Base-by-base conservation (phyloP, 345 rosid genomes). In the Aquilaria yunnanensis region DNA sequence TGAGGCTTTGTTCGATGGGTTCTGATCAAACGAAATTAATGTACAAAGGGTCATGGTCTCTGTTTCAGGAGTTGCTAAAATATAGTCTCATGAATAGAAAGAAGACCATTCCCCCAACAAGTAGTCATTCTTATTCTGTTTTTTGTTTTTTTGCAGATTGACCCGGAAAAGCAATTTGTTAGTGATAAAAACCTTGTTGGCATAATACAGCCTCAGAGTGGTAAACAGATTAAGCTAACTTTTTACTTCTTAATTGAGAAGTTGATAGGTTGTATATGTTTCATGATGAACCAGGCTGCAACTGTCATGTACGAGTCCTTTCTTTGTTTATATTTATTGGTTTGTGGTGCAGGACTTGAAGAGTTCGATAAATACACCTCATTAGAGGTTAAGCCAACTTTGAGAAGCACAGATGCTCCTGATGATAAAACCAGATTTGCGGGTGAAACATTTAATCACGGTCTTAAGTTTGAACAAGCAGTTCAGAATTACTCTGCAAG, bases 401-500 rank as follows among this genome's bases (percentile, higher is more conserved):
- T 16, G 37, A 54, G 5, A 49, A 51, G 49, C 52, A 65, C 48
- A 8, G 76, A 75, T 47, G 70, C 59, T 68, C 71, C 73, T n/a
- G 75, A 64, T 60, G 65, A 60, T 34, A 64, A 53, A 65, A 46
- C 57, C 10, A 81, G 69, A 59, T 37, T 48, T 32, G 13, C 68
- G 0, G 70, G 61, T 51, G 56, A 54, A 65, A 72, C 80, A 48
- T 67, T 75, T 47, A 73, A 74, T 51, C 69, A 65, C 34, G 61
- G 60, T 60, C 56, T 57, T 34, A 74, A 69, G 11, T 29, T 72
- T 56, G 84, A 74, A 37, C 31, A 55, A 16, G 47, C 68, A 23
- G 75, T 50, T 57, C 57, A 66, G 33, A 71, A 68, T 62, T 61
- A 63, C 73, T 80, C 78, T 64, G 79, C 78, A 48, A 75, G 81